A percentile compares a stretch with the other conserved stretches of the same genome.
Evolutionary conservation across 108 stramenopile species (phyloP).

Genomic region (Nitzschia putrida): DNA sequence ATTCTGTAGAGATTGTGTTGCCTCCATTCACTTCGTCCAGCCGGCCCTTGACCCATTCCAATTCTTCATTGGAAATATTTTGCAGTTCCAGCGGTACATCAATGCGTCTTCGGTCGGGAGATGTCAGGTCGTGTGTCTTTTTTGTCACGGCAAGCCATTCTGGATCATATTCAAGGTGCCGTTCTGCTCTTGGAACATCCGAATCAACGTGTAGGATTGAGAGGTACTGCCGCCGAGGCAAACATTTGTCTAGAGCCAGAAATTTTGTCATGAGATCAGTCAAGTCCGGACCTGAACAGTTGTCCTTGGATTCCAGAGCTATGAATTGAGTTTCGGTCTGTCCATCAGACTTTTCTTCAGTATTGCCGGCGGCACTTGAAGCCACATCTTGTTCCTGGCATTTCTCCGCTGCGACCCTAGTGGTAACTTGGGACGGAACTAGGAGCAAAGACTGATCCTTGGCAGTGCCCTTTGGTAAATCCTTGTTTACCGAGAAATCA

Average conservation of each 20-base stretch:
- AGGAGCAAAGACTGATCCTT: neutral
- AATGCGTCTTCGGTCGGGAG: slow-evolving; percentile 30
- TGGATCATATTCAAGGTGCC: slow-evolving; percentile 75
- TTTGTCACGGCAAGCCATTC: slow-evolving; percentile 84
- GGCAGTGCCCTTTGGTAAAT: too few relatives aligned
- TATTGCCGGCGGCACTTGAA: neutral
- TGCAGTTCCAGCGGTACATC: slow-evolving; percentile 25
- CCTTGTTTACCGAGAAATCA: slow-evolving; percentile 3
- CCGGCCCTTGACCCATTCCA: slow-evolving; percentile 38
- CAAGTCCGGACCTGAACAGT: slow-evolving; percentile 42
- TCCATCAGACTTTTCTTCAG: neutral
- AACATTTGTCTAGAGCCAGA: slow-evolving; percentile 96
- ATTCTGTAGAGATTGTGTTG: slow-evolving; percentile 56
- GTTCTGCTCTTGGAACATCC: slow-evolving; percentile 19
- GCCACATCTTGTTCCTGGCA: neutral
- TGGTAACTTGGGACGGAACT: slow-evolving; percentile 19
- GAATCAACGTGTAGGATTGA: slow-evolving; percentile 72
- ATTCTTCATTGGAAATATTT: slow-evolving; percentile 42
- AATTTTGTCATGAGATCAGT: slow-evolving; percentile 90
- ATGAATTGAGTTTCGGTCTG: slow-evolving; percentile 46
- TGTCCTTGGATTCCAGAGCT: slow-evolving; percentile 49
- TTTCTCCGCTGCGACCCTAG: slow-evolving; percentile 2
- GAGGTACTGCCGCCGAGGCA: slow-evolving; percentile 90
- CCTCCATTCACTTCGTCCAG: slow-evolving; percentile 20
- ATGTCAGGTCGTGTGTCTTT: slow-evolving; percentile 70